Base-by-base conservation (phyloP, 306 rosid species). In the Gastrolobium bilobum region DNA sequence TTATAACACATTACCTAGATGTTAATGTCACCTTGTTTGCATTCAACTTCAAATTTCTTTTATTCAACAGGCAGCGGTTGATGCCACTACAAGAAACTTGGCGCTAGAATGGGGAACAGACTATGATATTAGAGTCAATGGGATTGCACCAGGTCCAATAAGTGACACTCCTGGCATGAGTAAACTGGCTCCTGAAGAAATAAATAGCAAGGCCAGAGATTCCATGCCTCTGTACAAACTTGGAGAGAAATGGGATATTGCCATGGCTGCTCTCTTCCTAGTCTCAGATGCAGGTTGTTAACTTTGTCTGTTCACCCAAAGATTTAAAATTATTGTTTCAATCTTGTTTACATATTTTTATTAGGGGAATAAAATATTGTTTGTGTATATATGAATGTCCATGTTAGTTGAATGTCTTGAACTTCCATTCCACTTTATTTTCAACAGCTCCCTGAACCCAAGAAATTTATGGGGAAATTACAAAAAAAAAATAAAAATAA, bases 221-320 rank as follows among this genome's bases (percentile, higher is more conserved):
- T 64, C 73, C 64, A 82, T 75, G 90, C 97, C 99, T 38, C 71
- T 91, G 47, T 91, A 50, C 81, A 92, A 86, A 82, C 6, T 87
- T 51, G 99, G 99, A 63, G 99, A 94, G 84, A 92, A 89, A 67
- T 94, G 99, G 99, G 97, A 94, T 81, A 89, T 94, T 84, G 99
- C 97, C 20, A 94, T 94, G 97, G 85, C 99, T 67, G 97, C 97
- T 54, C 81, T 94, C 65, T 94, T 78, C 86, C 92, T 94, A 71
- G 86, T 74, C 65, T 92, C 99, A 30, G 95, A 89, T 86, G 97
- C 99, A 87, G 99, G 98, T 94, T 81, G 13, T 84, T 76, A 14
- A 53, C 69, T 35, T 80, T 68, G 6, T 46, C 62, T 57, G 4
- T 65, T 76, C 52, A 14, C 63, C 42, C 62, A 14, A 20, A 31